These are phyloP conservation scores for Colletotrichum endophyticum DNA, from an alignment of 2,329 filamentous ascomycete species.

Conservation along the genomic window DNA sequence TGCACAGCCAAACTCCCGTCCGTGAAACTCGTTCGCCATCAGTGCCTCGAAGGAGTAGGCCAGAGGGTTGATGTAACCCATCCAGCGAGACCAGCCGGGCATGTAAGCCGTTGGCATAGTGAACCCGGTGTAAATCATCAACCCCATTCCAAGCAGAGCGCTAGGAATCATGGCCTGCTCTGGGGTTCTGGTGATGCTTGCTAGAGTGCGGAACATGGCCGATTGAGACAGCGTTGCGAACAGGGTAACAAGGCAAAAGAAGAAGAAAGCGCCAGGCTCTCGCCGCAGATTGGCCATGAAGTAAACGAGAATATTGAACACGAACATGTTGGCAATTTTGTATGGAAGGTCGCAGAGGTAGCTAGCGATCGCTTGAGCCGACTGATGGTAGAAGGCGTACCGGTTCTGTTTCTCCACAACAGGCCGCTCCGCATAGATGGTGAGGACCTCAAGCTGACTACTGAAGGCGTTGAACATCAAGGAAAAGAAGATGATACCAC, in stretches of 20 bases:
- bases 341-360: conserved; percentile 62
- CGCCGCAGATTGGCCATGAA: conserved; percentile 69
- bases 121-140: conserved; percentile 55
- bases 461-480: conserved; percentile 36
- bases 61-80: conserved; percentile 56
- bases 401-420: conserved; percentile 30
- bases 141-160: conserved; percentile 53
- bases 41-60: conserved; percentile 71
- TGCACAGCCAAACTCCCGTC: conserved; percentile 33
- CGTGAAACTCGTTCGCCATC: conserved; percentile 66
- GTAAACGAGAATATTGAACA: conserved; percentile 55
- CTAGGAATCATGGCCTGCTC: conserved; percentile 53
- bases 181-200: conserved; percentile 25
- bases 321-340: conserved; percentile 53
- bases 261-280: conserved; percentile 65
- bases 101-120: conserved; percentile 39
- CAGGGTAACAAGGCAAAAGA: conserved; percentile 51
- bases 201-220: conserved; percentile 27
- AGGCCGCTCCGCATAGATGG: conserved; percentile 25
- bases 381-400: conserved; percentile 37
- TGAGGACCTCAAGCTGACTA: conserved; percentile 24
- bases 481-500: conserved; percentile 29
- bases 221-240: conserved; percentile 30
- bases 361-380: conserved; percentile 42
- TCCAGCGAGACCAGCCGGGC: conserved; percentile 53